phyloP scores from a whole-genome alignment of 805 yeast genomes.

The Schizosaccharomyces cryophilus region DNA sequence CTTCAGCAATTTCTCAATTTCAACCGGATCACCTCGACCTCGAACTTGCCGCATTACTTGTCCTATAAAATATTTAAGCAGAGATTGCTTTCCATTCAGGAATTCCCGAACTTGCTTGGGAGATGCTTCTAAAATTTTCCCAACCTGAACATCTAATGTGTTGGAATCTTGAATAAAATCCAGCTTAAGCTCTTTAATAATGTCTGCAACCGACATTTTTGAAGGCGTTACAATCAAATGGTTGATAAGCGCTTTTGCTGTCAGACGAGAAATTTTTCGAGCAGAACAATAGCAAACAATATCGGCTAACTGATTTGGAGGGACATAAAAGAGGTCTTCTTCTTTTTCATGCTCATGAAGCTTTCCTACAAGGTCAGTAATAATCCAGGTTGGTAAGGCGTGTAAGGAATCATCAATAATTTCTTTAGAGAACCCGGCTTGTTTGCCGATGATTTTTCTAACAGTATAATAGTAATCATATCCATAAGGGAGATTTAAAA shows the following conservation, averaged over 20 bases:
- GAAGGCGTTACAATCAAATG: not conserved
- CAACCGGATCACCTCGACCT: conserved; percentile 26
- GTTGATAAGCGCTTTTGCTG: no score
- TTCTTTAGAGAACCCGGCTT: not conserved
- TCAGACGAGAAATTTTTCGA: not conserved
- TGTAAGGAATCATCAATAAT: not conserved
- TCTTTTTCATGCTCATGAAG: not conserved
- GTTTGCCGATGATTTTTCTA: not conserved
- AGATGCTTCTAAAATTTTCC: conserved; percentile 21
- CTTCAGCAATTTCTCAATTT: conserved; percentile 12
- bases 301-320: not conserved
- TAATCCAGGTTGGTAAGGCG: not conserved
- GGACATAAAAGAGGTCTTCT: not conserved
- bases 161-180: not conserved
- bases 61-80: conserved; percentile 61
- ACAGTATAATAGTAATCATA: not conserved
- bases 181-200: not conserved
- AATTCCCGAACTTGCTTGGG: conserved; percentile 34
- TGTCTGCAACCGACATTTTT: not conserved
- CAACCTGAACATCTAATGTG: conserved; percentile 22
- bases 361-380: not conserved
- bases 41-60: conserved; percentile 58
- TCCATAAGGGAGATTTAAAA: not conserved
- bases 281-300: not conserved
- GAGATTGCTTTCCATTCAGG: conserved; percentile 31